phyloP scores from a whole-genome alignment of 1,284 basidiomycete species.

The Moniliophthora roreri region DNA sequence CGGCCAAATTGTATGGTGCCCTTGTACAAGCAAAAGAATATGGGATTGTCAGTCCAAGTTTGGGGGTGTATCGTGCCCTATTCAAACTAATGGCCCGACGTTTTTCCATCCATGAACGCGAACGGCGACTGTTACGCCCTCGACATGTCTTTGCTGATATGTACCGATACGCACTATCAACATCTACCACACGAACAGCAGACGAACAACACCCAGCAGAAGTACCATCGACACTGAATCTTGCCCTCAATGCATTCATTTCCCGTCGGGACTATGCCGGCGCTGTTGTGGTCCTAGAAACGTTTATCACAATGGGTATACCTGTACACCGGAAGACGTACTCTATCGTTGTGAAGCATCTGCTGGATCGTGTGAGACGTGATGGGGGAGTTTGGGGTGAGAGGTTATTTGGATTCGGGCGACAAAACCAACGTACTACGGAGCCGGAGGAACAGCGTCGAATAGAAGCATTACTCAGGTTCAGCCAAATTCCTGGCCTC shows the following conservation, averaged over 20 bases:
- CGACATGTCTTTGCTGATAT: background rate
- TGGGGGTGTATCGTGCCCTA: background rate
- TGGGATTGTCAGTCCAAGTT: background rate
- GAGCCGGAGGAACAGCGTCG: background rate
- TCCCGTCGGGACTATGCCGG: background rate
- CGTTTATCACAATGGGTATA: background rate
- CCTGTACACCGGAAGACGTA: background rate
- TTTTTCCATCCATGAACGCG: background rate
- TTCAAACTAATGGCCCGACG: background rate
- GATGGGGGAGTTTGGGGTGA: background rate
- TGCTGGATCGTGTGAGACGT: background rate
- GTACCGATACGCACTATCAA: background rate
- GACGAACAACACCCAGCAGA: too few species aligned
- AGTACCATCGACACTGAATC: background rate
- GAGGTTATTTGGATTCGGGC: background rate
- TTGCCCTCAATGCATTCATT: background rate
- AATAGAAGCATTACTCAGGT: background rate
- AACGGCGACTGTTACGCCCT: background rate
- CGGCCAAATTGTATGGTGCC: slow-evolving; percentile 42
- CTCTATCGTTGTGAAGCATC: background rate
- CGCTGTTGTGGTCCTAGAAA: background rate
- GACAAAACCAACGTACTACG: background rate
- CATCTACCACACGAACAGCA: background rate
- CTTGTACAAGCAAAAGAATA: slow-evolving; percentile 20
- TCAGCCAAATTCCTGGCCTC: background rate